Evolutionary conservation across 192 early-diverging fungal genomes (phyloP).

Genomic region (Gryganskiella cystojenkinii): DNA sequence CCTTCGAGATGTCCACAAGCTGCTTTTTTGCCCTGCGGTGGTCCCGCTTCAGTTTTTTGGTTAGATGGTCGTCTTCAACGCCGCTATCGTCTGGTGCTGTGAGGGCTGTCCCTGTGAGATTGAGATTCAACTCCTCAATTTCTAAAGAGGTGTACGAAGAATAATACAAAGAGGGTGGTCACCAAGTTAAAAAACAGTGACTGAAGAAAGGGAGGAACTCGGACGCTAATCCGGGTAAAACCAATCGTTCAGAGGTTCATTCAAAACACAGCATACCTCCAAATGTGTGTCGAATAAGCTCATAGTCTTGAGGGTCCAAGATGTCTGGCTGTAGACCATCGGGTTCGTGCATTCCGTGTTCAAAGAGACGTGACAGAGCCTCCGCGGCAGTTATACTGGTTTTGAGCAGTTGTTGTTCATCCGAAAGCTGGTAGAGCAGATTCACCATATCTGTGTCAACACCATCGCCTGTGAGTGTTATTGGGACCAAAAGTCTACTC

Average conservation of each 20-base stretch:
- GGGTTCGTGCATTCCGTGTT: constrained; percentile 28
- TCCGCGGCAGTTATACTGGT: constrained; percentile 33
- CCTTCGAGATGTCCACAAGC: constrained; percentile 14
- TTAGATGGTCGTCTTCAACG: constrained; percentile 38
- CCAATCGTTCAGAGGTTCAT: too few relatives aligned
- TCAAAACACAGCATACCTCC: constrained; percentile 27
- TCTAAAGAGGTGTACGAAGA: constrained; percentile 11
- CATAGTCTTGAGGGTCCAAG: constrained; percentile 35
- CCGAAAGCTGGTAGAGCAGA: constrained; percentile 20
- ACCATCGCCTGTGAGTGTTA: constrained; percentile 18
- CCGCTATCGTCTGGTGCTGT: constrained; percentile 30
- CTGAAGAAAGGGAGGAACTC: not conserved
- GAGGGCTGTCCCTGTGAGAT: constrained; percentile 22
- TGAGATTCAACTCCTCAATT: constrained; percentile 43
- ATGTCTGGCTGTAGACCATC: constrained; percentile 36
- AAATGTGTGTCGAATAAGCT: constrained; percentile 43
- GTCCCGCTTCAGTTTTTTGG: constrained; percentile 31
- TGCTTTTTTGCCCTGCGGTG: constrained; percentile 17
- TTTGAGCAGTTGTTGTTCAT: constrained; percentile 29
- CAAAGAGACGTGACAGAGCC: constrained; percentile 32
- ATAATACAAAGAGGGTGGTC: not conserved
- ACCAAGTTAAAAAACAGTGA: not conserved
- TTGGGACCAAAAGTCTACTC: constrained; percentile 20
- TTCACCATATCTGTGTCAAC: constrained; percentile 14
- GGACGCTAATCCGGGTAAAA: too few relatives aligned